These are phyloP conservation scores for Stachybotrys elegans DNA, from an alignment of 2,329 filamentous ascomycete species.

Conservation along the genomic window DNA sequence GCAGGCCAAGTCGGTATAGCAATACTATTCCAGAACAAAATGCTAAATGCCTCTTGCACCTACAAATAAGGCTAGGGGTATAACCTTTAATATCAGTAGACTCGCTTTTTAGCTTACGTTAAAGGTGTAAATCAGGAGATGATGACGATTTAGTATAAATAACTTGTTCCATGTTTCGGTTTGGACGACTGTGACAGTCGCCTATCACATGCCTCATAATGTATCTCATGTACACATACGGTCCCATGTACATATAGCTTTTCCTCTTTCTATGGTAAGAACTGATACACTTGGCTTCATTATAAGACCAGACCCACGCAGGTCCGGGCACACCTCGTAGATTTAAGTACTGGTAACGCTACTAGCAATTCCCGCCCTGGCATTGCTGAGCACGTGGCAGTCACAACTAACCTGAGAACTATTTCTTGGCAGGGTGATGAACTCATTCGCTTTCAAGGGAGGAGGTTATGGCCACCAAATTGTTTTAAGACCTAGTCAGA, in stretches of 20 bases:
- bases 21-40: not conserved
- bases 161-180: not conserved
- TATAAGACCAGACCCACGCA: too few species aligned
- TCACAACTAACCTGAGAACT: too few species aligned
- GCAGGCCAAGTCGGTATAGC: not conserved
- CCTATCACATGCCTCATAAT: not conserved
- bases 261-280: not conserved
- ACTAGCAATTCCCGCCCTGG: not conserved
- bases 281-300: too few species aligned
- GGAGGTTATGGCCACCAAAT: not conserved
- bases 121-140: not conserved
- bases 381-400: too few species aligned
- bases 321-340: not conserved
- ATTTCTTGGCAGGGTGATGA: too few species aligned
- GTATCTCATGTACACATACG: not conserved
- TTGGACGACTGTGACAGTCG: not conserved
- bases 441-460: not conserved
- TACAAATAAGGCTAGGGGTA: not conserved
- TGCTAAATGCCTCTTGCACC: not conserved
- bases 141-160: not conserved
- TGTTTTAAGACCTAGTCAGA: not conserved
- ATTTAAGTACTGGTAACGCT: not conserved
- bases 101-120: not conserved
- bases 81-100: not conserved
- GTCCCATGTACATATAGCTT: not conserved